Percentiles rank a stretch among this genome's conserved stretches.
Evolutionary conservation across 2,329 filamentous ascomycete species (phyloP).

Genomic region (Botrytis medusae): DNA sequence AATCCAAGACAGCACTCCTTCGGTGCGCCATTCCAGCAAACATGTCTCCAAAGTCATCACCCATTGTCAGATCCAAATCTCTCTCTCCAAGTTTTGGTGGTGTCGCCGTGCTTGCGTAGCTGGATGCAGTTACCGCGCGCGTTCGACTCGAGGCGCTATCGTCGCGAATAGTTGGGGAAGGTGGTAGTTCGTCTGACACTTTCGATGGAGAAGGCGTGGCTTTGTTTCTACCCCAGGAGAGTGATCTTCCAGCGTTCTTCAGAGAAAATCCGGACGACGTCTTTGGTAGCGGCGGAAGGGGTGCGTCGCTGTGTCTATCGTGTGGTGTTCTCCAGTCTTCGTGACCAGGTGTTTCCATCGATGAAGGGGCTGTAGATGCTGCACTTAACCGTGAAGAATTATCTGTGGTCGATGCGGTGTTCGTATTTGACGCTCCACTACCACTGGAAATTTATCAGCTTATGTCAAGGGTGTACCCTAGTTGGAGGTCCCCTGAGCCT

Average conservation of each 20-base stretch:
- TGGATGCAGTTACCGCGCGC: conserved; percentile 38
- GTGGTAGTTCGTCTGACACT: conserved; percentile 27
- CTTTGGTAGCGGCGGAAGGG: conserved; percentile 37
- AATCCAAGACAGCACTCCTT: conserved; percentile 35
- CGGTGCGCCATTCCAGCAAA: conserved; percentile 38
- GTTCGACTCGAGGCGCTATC: conserved; percentile 30
- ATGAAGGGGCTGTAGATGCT: conserved; percentile 40
- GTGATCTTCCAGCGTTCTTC: conserved; percentile 38
- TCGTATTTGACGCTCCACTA: conserved; percentile 41
- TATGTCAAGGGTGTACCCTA: conserved; percentile 28
- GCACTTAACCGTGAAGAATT: conserved; percentile 41
- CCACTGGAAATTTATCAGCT: conserved; percentile 33
- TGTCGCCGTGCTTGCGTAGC: conserved; percentile 40
- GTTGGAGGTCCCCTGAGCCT: conserved; percentile 5
- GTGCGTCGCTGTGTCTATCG: conserved; percentile 37
- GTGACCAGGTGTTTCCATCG: conserved; percentile 34
- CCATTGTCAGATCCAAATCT: conserved; percentile 38
- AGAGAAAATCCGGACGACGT: conserved; percentile 36
- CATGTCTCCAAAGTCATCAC: conserved; percentile 41
- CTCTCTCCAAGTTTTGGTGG: conserved; percentile 37
- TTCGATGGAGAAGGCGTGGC: conserved; percentile 30
- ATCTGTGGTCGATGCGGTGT: conserved; percentile 40
- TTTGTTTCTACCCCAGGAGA: conserved; percentile 41
- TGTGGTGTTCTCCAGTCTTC: conserved; percentile 38
- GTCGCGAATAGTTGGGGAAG: conserved; percentile 30